These are phyloP conservation scores for Suillus bovinus DNA, from an alignment of 768 basidiomycete species.

Conservation along the genomic window DNA sequence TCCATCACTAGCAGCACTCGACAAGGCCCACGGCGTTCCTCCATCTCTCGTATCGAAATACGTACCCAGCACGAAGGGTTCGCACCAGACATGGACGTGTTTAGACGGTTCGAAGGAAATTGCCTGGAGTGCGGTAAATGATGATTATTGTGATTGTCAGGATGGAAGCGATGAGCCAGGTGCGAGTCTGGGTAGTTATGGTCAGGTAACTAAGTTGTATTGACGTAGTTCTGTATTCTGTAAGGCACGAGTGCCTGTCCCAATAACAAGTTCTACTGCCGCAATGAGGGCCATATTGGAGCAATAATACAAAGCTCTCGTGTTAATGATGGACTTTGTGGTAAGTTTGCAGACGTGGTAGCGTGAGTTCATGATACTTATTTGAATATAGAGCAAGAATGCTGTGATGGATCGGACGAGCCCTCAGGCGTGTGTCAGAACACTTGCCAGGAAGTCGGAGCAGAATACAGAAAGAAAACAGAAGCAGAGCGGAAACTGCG, in stretches of 20 bases:
- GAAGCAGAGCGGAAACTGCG: slow-evolving; percentile 78
- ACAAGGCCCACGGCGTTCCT: slow-evolving; percentile 58
- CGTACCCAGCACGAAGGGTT: slow-evolving; percentile 44
- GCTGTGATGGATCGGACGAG: slow-evolving; percentile 98
- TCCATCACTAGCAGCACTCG: slow-evolving; percentile 40
- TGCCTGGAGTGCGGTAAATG: slow-evolving; percentile 80
- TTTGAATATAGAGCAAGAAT: slow-evolving; percentile 67
- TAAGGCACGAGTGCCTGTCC: slow-evolving; percentile 85
- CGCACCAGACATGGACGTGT: slow-evolving; percentile 62
- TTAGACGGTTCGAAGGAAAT: slow-evolving; percentile 80
- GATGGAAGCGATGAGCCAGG: slow-evolving; percentile 98
- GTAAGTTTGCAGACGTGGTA: slow-evolving; percentile 43
- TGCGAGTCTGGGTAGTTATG: slow-evolving; percentile 26
- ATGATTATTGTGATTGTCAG: slow-evolving; percentile 92
- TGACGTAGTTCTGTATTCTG: slow-evolving; percentile 12
- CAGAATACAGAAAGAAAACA: slow-evolving; percentile 60
- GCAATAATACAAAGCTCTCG: slow-evolving; percentile 73
- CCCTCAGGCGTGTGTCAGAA: slow-evolving; percentile 76
- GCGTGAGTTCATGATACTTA: slow-evolving; percentile 16
- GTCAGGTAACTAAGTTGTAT: slow-evolving; percentile 10
- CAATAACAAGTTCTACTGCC: slow-evolving; percentile 77
- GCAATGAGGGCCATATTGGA: slow-evolving; percentile 87
- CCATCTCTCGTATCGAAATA: slow-evolving; percentile 60
- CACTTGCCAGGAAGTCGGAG: slow-evolving; percentile 74
- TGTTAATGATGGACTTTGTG: slow-evolving; percentile 93